These are phyloP conservation scores for Santalum album DNA, from an alignment of 164 flowering plant species.

Conservation along the genomic window DNA sequence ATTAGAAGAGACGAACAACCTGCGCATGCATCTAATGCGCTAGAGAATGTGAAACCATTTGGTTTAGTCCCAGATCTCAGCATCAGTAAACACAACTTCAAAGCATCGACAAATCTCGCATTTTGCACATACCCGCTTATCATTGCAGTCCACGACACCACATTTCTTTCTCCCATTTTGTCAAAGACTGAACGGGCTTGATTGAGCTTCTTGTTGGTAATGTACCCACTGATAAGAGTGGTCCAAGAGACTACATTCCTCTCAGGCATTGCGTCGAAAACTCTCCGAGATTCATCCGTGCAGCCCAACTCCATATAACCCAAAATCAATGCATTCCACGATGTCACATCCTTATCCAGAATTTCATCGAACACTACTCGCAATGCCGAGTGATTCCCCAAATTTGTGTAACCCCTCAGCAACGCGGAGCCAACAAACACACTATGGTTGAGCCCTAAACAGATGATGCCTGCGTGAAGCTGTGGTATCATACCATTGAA, in stretches of 20 bases:
- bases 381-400: conserved; percentile 23
- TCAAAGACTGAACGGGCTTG: conserved; percentile 34
- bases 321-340: conserved; percentile 44
- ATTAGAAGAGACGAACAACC: conserved; percentile 32
- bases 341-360: conserved; percentile 22
- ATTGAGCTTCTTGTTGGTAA: conserved; percentile 24
- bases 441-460: conserved; percentile 24
- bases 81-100: conserved; percentile 36
- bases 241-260: conserved; percentile 50
- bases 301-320: conserved; percentile 45
- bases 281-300: conserved; percentile 22
- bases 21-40: conserved; percentile 42
- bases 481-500: conserved; percentile 36
- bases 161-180: conserved; percentile 35
- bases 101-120: conserved; percentile 26
- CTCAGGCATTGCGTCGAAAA: conserved; percentile 37
- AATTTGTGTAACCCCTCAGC: conserved; percentile 34
- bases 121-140: conserved; percentile 43
- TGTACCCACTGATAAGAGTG: conserved; percentile 40
- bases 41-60: conserved; percentile 35
- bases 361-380: conserved; percentile 40
- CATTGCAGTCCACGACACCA: conserved; percentile 60
- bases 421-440: conserved; percentile 47
- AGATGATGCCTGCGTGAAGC: conserved; percentile 36
- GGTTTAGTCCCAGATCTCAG: conserved; percentile 23